Base-by-base conservation (phyloP, 179 eudicot genomes). In the Heliamphora pulchella region DNA sequence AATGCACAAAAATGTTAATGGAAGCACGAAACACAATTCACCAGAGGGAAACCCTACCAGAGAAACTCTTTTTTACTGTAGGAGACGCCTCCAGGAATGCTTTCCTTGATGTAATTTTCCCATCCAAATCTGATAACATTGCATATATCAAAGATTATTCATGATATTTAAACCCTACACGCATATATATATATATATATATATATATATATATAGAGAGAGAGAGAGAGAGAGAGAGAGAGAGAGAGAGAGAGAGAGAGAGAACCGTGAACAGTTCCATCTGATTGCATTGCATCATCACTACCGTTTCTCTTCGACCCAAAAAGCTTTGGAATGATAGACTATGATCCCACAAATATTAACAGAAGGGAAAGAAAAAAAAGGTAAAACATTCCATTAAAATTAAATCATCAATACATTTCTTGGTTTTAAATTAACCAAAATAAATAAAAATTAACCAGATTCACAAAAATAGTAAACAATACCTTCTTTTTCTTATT, bases 401-500 rank as follows among this genome's bases (percentile, higher is more conserved):
- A 17, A 53, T 7, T 3, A 67, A 3, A 31, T 17, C 8, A 2
- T 2, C 7, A 14, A 62, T 14, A 44, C 13, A 10, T 46, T 18
- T 43, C 5, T 18, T 71, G 7, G 75, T 15, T 9, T 4, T 10
- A 2, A 20, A 41, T 41, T 8, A 46, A 71, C 11, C 2, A 1
- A 18, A 62, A 1, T 8, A 51, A 51, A 76, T 65, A 46, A 1
- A 8, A 43, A 66, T 7, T 46, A 57, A 67, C 50, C n/a, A 54
- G 10, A 20, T 55, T 3, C 1, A 11, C 13, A 69, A 15, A 31
- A 18, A 14, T 11, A 51, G 6, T 22, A 4, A 64, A n/a, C 46
- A 6, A 31, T 81, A 88, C 89, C 91, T 85, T 88, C 80, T 85
- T 85, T 65, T 83, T 88, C 85, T 82, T 85, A 39, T 80, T 80